Base-by-base conservation (phyloP, 148 eudicot genomes). In the Limonium bicolor region DNA sequence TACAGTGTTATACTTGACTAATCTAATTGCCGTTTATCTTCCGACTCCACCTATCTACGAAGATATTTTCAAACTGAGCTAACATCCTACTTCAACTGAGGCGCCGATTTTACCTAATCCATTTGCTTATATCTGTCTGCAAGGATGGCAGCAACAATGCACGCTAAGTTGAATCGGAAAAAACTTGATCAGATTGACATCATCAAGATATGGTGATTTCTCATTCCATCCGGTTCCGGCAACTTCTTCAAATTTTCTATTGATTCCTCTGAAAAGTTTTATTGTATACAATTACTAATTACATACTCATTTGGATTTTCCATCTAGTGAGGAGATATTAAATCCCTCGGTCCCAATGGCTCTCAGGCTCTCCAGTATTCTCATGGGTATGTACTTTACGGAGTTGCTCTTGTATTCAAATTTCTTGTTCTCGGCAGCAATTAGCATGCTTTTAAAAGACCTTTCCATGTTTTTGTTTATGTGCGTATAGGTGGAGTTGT, bases 71-170 rank as follows among this genome's bases (percentile, higher is more conserved):
- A n/a, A n/a, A n/a, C n/a, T n/a, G n/a, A n/a, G n/a, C n/a, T n/a
- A n/a, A n/a, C n/a, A n/a, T n/a, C n/a, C n/a, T n/a, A n/a, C n/a
- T n/a, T n/a, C n/a, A n/a, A n/a, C n/a, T n/a, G n/a, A n/a, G n/a
- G n/a, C n/a, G n/a, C n/a, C n/a, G n/a, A n/a, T n/a, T n/a, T n/a
- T n/a, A n/a, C n/a, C n/a, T n/a, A n/a, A n/a, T n/a, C n/a, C n/a
- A n/a, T n/a, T n/a, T n/a, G n/a, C n/a, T n/a, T n/a, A n/a, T n/a
- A n/a, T n/a, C n/a, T n/a, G n/a, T n/a, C 34, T 29, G 44, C 18
- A 67, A 90, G 99, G 99, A 76, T 76, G 88, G 95, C 99, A n/a
- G 99, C 99, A 4, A 92, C 99, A 33, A 65, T 76, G 76, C 94
- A 85, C 34, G 76, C 77, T 41, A 92, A 81, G 51, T 66, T 92